These are phyloP conservation scores for Fragilaria crotonensis DNA, from an alignment of 108 stramenopile species.

Conservation along the genomic window DNA sequence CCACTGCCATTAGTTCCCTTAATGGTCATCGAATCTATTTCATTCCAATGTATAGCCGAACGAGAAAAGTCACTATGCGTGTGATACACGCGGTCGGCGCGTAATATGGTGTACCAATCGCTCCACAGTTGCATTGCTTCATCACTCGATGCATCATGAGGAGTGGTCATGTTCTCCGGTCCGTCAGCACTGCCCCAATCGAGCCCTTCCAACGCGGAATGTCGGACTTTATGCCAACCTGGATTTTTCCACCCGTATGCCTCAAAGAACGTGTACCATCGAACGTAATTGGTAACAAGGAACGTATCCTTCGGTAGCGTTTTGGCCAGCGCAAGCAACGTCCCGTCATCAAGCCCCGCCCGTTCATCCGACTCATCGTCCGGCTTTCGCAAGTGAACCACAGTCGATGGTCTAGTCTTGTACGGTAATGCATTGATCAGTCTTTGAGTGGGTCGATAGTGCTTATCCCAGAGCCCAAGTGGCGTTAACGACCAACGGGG, in stretches of 20 bases:
- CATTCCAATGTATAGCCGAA: conserved; percentile 38
- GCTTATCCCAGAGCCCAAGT: conserved; percentile 7
- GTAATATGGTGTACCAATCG: conserved; percentile 39
- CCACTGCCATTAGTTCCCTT: conserved; percentile 23
- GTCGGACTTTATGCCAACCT: conserved; percentile 19
- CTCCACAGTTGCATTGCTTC: conserved; percentile 34
- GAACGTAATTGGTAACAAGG: conserved; percentile 36
- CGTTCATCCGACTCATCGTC: conserved; percentile 22
- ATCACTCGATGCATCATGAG: too few species aligned
- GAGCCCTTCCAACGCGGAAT: conserved; percentile 18
- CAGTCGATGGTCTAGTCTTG: conserved; percentile 10
- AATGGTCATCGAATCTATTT: conserved; percentile 13
- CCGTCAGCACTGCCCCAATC: too few species aligned
- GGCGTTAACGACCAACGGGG: conserved; percentile 30
- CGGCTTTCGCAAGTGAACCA: conserved; percentile 40
- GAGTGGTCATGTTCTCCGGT: too few species aligned
- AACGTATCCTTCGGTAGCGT: conserved; percentile 16
- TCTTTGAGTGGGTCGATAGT: conserved; percentile 16
- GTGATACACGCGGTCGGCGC: conserved; percentile 32
- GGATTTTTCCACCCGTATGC: conserved; percentile 34
- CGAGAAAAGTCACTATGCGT: conserved; percentile 41
- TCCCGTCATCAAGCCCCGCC: conserved; percentile 22
- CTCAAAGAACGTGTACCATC: conserved; percentile 27
- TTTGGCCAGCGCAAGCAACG: conserved; percentile 16
- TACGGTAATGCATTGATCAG: conserved; percentile 20